Evolutionary conservation across 208 protist genomes (phyloP), one percentile per base, ranked within the genome.

Genomic region (Wallacemonas sp.): DNA sequence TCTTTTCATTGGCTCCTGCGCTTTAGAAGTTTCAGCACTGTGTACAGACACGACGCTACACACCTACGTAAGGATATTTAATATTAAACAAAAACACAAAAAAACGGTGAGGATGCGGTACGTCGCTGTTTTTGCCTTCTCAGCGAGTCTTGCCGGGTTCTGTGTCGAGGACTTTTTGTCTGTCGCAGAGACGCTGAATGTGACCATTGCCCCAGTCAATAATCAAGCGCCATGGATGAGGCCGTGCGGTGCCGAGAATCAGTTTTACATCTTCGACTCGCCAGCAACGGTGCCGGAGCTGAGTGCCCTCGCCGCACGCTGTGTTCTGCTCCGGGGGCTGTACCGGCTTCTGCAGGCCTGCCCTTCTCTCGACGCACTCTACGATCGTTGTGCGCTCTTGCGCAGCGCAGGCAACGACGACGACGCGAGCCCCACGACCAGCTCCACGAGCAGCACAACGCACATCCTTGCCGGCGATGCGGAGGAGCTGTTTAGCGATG

Each of bases 91-190:
- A 47, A 48, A 71, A 16, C 33, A 38, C 5, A 76, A 76, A 76
- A 21, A 41, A 61, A 32, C n/a, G n/a, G 41, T 21, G 44, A 27
- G 16, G 24, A 92, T 91, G 85, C 77, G 76, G 61, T 90, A 83
- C 46, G 48, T 92, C 36, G 85, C 78, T 5, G 77, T 78, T 47
- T 95, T 95, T 64, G 78, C 84, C n/a, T 90, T 83, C 41, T 84
- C 71, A 2, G 58, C 79, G 26, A 80, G 72, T 5, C 76, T 95
- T 4, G 60, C 69, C 11, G 26, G 63, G 24, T 90, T 95, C 62
- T 80, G 86, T 23, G 41, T 76, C 27, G 62, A 68, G 1, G 86
- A 95, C 67, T 75, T 95, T 24, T 46, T 73, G 9, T 61, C 72
- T 0, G 86, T 76, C 0, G 84, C 85, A 19, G 56, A 71, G 3